Evolutionary conservation across 164 flowering plant genomes (phyloP), one percentile per base, ranked within the genome.

Genomic region (Stephania japonica): DNA sequence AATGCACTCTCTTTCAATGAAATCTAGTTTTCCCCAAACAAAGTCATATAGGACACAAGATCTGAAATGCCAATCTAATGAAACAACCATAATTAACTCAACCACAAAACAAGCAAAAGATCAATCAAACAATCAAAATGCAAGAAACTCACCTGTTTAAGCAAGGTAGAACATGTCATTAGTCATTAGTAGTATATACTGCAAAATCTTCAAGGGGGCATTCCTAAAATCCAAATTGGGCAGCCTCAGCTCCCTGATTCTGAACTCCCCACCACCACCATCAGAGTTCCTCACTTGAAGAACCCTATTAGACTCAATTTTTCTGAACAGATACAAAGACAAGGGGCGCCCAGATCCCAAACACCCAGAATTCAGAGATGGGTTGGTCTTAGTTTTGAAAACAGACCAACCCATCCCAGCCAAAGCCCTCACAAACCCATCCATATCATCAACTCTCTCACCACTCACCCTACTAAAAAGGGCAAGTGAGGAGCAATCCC

Each of bases 101-200:
- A 56, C 8, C n/a, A 44, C 50, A 44, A 44, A 44, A 44, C 53
- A 47, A 47, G 53, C 12, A 47, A 32, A 32, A 47, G 16, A 47
- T 47, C 12, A 47, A 11, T 16, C 53, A 47, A 47, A 16, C 6
- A 67, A 27, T 19, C 8, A 67, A 38, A 6, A 21, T 12, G 16
- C 5, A 38, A 32, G 44, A 21, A 32, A 73, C 75, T 7, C 67
- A 81, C 78, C 75, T 2, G 23, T 75, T 78, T 76, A 85, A 1
- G 86, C 89, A 25, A 90, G 88, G 72, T 80, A 86, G 86, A 89
- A 88, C 71, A 90, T 71, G 76, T 87, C 87, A 78, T 88, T 89
- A 24, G 91, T 86, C 90, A 88, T 88, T 21, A 89, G 79, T 65
- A 88, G 77, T 65, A 90, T 78, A 72, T 90, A 90, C 83, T 85